phyloP scores from a whole-genome alignment of 371 early-diverging fungal genomes.

The Syncephalastrum monosporum region DNA sequence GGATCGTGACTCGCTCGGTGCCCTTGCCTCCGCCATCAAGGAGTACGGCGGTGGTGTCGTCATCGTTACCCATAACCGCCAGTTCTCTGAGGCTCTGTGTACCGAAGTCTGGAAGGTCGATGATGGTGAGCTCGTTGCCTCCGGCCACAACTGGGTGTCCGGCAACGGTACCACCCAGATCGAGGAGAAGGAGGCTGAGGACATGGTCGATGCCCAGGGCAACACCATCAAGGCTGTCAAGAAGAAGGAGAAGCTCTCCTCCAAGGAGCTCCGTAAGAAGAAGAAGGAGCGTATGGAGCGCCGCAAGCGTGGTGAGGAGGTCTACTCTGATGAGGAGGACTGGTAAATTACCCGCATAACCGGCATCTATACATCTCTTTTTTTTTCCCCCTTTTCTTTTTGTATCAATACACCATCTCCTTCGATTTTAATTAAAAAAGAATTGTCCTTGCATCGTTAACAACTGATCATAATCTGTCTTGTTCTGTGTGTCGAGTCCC shows the following conservation, averaged over 20 bases:
- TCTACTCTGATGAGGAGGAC: conserved; percentile 46
- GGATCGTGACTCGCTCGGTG: conserved; percentile 76
- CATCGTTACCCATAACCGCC: conserved; percentile 74
- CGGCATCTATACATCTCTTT: conserved; percentile 2
- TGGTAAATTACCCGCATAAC: conserved; percentile 18
- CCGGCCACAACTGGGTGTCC: conserved; percentile 53
- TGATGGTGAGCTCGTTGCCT: conserved; percentile 53
- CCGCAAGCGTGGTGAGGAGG: conserved; percentile 55
- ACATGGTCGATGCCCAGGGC: conserved; percentile 46
- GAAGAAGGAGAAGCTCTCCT: conserved; percentile 49
- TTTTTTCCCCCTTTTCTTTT: conserved; percentile 1
- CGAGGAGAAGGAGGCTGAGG: conserved; percentile 39
- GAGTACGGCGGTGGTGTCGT: conserved; percentile 76
- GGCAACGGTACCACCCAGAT: conserved; percentile 42
- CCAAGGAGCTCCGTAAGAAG: conserved; percentile 52
- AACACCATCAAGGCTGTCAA: conserved; percentile 46
- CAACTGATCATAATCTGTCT: not conserved
- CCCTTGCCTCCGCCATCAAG: conserved; percentile 63
- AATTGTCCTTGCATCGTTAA: conserved; percentile 3
- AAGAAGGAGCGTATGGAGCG: conserved; percentile 55
- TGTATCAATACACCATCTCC: not conserved
- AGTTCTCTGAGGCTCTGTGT: conserved; percentile 70
- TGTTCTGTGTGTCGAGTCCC: conserved; percentile 1
- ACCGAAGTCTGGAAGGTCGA: conserved; percentile 76
- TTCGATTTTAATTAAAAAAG: conserved; percentile 2